phyloP scores from a whole-genome alignment of 768 basidiomycete genomes.

The Phanerochaete sordida region DNA sequence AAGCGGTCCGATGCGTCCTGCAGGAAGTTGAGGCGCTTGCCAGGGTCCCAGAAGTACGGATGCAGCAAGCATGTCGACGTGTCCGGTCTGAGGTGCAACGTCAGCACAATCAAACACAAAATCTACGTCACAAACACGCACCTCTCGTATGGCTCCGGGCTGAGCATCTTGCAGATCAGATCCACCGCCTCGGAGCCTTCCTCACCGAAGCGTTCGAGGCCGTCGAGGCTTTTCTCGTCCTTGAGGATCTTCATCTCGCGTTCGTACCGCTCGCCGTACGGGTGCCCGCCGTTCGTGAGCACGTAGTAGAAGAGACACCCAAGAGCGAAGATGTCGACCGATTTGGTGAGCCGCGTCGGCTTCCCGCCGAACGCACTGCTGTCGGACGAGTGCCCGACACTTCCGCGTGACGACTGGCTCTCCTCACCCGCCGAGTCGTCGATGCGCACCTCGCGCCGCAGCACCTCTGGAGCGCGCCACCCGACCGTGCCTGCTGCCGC shows the following conservation, averaged over 20 bases:
- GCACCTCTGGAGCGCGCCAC: constrained; percentile 96
- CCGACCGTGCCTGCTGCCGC: constrained; percentile 91
- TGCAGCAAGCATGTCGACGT: constrained; percentile 85
- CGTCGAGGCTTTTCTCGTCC: constrained; percentile 65
- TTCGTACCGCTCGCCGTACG: constrained; percentile 91
- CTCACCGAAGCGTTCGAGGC: constrained; percentile 81
- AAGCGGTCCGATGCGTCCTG: constrained; percentile 97
- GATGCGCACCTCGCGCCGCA: constrained; percentile 90
- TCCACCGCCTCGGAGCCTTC: constrained; percentile 90
- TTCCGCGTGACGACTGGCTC: constrained; percentile 63
- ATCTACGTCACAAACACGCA: constrained; percentile 33
- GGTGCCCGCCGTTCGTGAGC: constrained; percentile 86
- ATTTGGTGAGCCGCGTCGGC: constrained; percentile 80
- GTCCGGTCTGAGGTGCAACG: constrained; percentile 58
- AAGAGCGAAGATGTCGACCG: constrained; percentile 94
- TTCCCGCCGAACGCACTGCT: constrained; percentile 35
- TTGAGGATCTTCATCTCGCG: constrained; percentile 92
- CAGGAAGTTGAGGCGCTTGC: constrained; percentile 84
- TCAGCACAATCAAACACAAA: constrained; percentile 2
- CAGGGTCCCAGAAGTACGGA: constrained; percentile 96
- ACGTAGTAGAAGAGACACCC: constrained; percentile 96
- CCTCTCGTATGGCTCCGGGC: constrained; percentile 73
- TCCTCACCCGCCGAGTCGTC: constrained; percentile 70
- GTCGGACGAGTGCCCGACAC: constrained; percentile 48
- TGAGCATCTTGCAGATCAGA: constrained; percentile 76